Evolutionary conservation across 2,329 filamentous ascomycete species (phyloP).

Genomic region (Colletotrichum sp.): DNA sequence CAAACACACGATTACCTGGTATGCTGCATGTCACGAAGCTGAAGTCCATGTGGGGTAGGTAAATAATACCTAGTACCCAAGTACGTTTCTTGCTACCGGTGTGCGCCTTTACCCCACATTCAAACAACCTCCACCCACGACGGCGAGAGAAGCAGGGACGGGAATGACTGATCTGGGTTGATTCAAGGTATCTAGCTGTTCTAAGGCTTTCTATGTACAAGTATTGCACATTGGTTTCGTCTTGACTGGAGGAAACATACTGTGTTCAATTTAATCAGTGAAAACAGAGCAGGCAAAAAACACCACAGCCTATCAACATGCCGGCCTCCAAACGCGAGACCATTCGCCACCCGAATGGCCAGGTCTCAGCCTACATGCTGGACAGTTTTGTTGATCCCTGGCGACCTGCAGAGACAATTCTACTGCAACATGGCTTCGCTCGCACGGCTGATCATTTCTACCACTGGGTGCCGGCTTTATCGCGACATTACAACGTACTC

Average conservation of each 20-base stretch:
- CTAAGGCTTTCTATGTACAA: background rate
- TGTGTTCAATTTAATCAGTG: background rate
- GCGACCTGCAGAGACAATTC: background rate
- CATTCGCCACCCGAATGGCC: background rate
- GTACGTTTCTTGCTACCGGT: background rate
- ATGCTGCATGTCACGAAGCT: background rate
- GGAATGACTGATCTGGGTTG: background rate
- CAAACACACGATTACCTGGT: background rate
- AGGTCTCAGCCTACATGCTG: background rate
- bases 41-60: background rate
- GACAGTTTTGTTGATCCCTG: background rate
- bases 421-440: background rate
- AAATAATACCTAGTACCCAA: background rate
- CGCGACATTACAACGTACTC: background rate
- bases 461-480: background rate
- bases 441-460: background rate
- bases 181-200: background rate
- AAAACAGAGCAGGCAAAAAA: background rate
- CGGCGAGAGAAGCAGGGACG: background rate
- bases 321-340: background rate
- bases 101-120: background rate
- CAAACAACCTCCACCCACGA: background rate
- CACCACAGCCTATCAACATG: background rate
- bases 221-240: background rate
- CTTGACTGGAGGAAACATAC: background rate